Base-by-base conservation (phyloP, 805 yeast genomes). In the Zygoascus flipseniorum region DNA sequence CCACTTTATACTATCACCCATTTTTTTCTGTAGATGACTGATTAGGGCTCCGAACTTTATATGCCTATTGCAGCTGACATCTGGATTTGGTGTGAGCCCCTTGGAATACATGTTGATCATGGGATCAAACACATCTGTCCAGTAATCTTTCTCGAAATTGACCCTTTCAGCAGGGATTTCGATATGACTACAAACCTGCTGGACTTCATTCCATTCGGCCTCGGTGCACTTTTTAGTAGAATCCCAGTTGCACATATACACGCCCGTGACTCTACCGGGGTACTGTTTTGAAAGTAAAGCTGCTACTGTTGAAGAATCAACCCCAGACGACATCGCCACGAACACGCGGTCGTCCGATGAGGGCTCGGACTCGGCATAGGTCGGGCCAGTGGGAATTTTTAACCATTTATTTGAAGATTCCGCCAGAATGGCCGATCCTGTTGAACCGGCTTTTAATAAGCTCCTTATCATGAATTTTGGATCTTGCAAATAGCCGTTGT, bases 301-400 rank as follows among this genome's bases (percentile, higher is more conserved):
- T 0, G 98, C 97, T 2, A 86, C 79, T 0, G 90, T 89, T 1
- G 97, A 85, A 0, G 97, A 90, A 68, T 93, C 99, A 0, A 93
- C 98, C 0, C 99, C 99, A 0, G 96, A 86, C 1, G 97, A 88
- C 96, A 93, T 87, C 8, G 98, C 97, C 5, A 93, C 80, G 19
- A 86, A 71, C 20, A 92, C 78, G 52, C 76, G 79, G 61, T 87
- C 96, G 32, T 74, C 66, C 20, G 51, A 41, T 2, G 37, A 32
- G 20, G 55, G 55, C 8, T 10, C 16, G 14, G 31, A 26, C 31
- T 44, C 47, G 10, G 18, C 26, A 44, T 44, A 44, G 10, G 6
- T 6, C 8, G 20, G 26, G 19, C 42, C 8, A 37, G 18, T 8
- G 8, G n/a, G 42, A 3, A 4, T 6, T 6, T 23, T 23, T 6